phyloP scores from a whole-genome alignment of 1,284 basidiomycete species.

The Malassezia equina region DNA sequence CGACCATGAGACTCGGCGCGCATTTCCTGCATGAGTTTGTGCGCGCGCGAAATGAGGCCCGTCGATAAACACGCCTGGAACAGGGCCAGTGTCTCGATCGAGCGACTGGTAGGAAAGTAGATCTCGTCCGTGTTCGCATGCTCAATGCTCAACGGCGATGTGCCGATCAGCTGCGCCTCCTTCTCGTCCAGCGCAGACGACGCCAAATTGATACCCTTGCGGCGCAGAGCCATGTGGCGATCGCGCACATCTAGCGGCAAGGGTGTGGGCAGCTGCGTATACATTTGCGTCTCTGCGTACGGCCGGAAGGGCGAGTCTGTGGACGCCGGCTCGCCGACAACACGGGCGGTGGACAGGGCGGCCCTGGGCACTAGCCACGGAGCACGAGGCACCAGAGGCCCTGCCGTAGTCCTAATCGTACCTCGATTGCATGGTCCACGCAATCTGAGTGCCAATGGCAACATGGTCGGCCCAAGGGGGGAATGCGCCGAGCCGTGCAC shows the following conservation, averaged over 20 bases:
- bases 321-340: background rate
- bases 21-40: conserved; percentile 36
- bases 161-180: background rate
- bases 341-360: background rate
- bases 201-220: background rate
- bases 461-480: background rate
- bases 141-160: conserved; percentile 14
- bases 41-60: conserved; percentile 35
- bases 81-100: conserved; percentile 32
- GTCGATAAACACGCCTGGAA: conserved; percentile 41
- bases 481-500: background rate
- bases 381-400: background rate
- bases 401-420: background rate
- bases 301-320: background rate
- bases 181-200: background rate
- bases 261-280: conserved; percentile 13
- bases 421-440: background rate
- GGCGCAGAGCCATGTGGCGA: conserved; percentile 1
- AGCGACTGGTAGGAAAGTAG: conserved; percentile 29
- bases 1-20: conserved; percentile 24
- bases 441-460: background rate
- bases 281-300: background rate
- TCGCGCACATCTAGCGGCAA: conserved; percentile 15
- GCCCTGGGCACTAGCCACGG: background rate
- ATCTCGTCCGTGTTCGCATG: conserved; percentile 27